A percentile compares a stretch with the other conserved stretches of the same genome.
Evolutionary conservation across 106 monocot species (phyloP).

Genomic region (Triglochin maritima): DNA sequence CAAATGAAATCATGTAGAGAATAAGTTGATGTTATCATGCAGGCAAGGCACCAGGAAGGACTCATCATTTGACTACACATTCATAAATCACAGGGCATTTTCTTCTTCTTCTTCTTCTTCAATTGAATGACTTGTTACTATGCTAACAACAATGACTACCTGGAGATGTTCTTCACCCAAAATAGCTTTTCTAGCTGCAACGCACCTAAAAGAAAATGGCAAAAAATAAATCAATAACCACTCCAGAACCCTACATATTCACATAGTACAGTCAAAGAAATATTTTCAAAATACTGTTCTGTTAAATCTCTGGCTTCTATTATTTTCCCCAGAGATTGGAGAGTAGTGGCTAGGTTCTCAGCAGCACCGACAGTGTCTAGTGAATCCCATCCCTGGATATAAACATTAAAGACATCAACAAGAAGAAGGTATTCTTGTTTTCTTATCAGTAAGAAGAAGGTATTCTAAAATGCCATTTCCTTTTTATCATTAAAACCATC

Average conservation of each 20-base stretch:
- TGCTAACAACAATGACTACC: conserved; percentile 18
- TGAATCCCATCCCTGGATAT: conserved; percentile 69
- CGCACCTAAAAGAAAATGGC: conserved; percentile 42
- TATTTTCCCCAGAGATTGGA: conserved; percentile 58
- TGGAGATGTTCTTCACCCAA: conserved; percentile 58
- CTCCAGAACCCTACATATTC: too few species aligned
- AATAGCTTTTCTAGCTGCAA: conserved; percentile 47
- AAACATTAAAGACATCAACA: not conserved
- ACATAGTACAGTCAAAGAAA: not conserved
- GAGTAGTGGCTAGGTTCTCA: conserved; percentile 63
- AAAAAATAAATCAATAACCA: conserved; percentile 8
- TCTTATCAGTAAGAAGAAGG: too few species aligned
- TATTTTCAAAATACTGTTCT: conserved; percentile 33
- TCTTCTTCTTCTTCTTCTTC: too few species aligned
- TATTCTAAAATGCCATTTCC: too few species aligned
- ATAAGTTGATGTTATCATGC: too few species aligned
- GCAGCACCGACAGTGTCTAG: conserved; percentile 68
- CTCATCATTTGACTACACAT: too few species aligned
- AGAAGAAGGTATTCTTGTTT: not conserved
- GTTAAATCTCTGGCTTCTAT: conserved; percentile 63
- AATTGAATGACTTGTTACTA: too few species aligned
- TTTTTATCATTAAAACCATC: too few species aligned
- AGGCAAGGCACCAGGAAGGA: too few species aligned
- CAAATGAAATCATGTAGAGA: too few species aligned
- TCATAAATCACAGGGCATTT: too few species aligned